Evolutionary conservation across 352 stramenopile genomes (phyloP).

Genomic region (Phytophthora hibernalis): DNA sequence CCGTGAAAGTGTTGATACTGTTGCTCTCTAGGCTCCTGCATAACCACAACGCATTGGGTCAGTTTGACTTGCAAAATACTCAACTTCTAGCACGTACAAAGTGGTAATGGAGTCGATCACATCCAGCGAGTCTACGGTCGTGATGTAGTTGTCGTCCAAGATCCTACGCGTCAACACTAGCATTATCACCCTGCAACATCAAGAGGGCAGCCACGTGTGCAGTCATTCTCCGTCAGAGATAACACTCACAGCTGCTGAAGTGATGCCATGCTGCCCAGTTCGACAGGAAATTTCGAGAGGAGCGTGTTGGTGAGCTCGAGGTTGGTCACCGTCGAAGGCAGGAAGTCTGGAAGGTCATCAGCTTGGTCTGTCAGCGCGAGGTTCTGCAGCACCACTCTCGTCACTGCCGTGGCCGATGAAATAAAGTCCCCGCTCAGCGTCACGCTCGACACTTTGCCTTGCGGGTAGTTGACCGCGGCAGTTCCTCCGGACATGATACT

Average conservation of each 20-base stretch:
- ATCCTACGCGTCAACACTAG: constrained; percentile 13
- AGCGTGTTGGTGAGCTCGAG: constrained; percentile 39
- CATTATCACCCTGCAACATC: neutral
- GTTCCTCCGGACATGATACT: constrained; percentile 37
- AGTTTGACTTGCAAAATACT: no score
- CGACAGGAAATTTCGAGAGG: constrained; percentile 21
- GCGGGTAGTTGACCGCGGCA: constrained; percentile 28
- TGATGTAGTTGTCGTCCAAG: constrained; percentile 45
- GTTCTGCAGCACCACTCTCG: constrained; percentile 42
- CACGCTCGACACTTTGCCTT: constrained; percentile 41
- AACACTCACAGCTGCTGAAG: constrained; percentile 18
- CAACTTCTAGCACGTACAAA: constrained; percentile 1
- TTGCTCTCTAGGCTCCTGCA: constrained; percentile 57
- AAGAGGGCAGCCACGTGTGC: neutral
- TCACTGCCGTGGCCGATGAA: constrained; percentile 24
- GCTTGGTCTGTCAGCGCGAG: constrained; percentile 27
- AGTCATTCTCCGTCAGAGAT: neutral
- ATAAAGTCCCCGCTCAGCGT: constrained; percentile 31
- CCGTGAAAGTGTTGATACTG: constrained; percentile 53
- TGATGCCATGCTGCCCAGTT: constrained; percentile 12
- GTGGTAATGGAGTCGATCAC: constrained; percentile 32
- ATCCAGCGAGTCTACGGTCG: constrained; percentile 24
- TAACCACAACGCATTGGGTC: neutral
- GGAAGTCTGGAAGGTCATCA: constrained; percentile 23
- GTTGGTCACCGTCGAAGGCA: constrained; percentile 30